Conservation (phyloP, 1,284 basidiomycete genomes). For the Malassezia nana region DNA sequence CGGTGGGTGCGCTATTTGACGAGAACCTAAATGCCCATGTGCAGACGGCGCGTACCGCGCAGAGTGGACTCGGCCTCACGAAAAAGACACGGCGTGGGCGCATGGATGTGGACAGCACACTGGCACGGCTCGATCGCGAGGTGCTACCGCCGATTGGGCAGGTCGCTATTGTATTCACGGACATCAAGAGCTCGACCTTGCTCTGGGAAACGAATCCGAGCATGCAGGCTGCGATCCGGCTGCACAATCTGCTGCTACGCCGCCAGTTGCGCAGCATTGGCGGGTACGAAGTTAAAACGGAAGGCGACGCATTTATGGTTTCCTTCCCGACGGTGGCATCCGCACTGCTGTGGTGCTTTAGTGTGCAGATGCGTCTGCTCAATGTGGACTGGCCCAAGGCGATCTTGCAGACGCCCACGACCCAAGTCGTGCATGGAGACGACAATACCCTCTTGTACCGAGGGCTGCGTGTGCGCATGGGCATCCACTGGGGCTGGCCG, state of each 20-base stretch:
- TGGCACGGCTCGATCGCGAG: constrained; percentile 63
- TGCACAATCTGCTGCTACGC: constrained; percentile 81
- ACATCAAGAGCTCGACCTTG: constrained; percentile 93
- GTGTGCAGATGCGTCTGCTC: constrained; percentile 74
- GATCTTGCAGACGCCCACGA: constrained; percentile 84
- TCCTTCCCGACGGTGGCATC: constrained; percentile 80
- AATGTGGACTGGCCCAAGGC: constrained; percentile 87
- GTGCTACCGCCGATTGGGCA: constrained; percentile 78
- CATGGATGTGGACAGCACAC: constrained; percentile 43
- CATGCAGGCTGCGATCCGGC: constrained; percentile 85
- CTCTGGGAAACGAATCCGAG: constrained; percentile 95
- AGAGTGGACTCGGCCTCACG: not conserved
- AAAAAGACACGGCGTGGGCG: constrained; percentile 34
- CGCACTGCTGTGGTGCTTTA: constrained; percentile 83
- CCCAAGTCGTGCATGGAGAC: constrained; percentile 66
- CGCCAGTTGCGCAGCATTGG: constrained; percentile 80
- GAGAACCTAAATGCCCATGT: constrained; percentile 23
- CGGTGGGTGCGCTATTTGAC: constrained; percentile 66
- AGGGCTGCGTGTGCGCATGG: constrained; percentile 92
- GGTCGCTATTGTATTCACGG: constrained; percentile 90
- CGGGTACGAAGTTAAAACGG: constrained; percentile 98
- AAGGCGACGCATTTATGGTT: constrained; percentile 98
- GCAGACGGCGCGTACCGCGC: constrained; percentile 24
- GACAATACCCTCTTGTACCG: constrained; percentile 67
- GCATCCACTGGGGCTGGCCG: constrained; percentile 84